Conservation (phyloP, 2,329 filamentous ascomycete genomes). For the Ceratocystis eucalypticola region DNA sequence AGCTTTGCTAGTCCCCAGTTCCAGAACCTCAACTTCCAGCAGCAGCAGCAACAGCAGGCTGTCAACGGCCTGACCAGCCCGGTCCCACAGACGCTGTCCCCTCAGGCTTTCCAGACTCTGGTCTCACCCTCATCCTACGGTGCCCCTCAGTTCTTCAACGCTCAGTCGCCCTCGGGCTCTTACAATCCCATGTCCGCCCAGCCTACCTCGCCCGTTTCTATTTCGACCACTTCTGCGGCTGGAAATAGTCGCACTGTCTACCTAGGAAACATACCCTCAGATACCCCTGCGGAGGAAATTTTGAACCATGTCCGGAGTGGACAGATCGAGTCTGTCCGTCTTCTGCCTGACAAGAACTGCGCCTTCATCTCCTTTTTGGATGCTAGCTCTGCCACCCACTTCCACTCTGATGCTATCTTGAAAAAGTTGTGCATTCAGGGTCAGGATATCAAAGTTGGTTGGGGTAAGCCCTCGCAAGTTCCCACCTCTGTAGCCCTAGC, state of each 20-base stretch:
- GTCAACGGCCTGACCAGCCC: slow-evolving; percentile 58
- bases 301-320: slow-evolving; percentile 90
- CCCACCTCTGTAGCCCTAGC: slow-evolving; percentile 94
- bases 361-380: slow-evolving; percentile 99
- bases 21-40: slow-evolving; percentile 66
- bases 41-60: slow-evolving; percentile 41
- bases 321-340: slow-evolving; percentile 95
- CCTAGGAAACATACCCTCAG: slow-evolving; percentile 93
- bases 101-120: slow-evolving; percentile 70
- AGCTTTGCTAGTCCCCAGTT: slow-evolving; percentile 88
- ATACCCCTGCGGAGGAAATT: slow-evolving; percentile 94
- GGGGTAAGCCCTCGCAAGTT: slow-evolving; percentile 97
- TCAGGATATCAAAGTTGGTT: slow-evolving; percentile 98
- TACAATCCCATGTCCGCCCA: slow-evolving; percentile 46
- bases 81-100: slow-evolving; percentile 62
- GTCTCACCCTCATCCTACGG: slow-evolving; percentile 76
- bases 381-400: slow-evolving; percentile 92
- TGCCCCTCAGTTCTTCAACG: slow-evolving; percentile 66
- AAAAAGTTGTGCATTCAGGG: slow-evolving; percentile 98
- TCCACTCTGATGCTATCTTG: slow-evolving; percentile 98
- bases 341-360: slow-evolving; percentile 97
- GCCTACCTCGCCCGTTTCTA: slow-evolving; percentile 60
- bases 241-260: slow-evolving; percentile 95
- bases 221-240: slow-evolving; percentile 67
- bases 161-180: slow-evolving; percentile 74